Evolutionary conservation across 2,329 filamentous ascomycete species (phyloP).

Genomic region (Aspergillus puulaauensis): DNA sequence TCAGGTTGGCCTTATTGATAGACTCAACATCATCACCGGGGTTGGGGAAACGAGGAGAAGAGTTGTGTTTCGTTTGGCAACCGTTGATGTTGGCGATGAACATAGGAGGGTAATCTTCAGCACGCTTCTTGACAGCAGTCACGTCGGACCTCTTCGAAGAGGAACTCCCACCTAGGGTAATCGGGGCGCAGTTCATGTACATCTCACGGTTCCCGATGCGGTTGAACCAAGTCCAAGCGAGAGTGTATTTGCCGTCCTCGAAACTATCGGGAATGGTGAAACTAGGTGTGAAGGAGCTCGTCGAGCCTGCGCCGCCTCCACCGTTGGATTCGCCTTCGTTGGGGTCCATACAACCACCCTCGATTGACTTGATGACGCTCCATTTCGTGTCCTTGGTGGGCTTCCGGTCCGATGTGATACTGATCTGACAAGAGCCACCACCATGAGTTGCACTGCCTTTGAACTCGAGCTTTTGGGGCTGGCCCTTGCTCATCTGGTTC

Average conservation of each 20-base stretch:
- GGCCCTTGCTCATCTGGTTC: slow-evolving; percentile 44
- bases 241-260: slow-evolving; percentile 71
- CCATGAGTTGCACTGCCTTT: slow-evolving; percentile 76
- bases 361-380: slow-evolving; percentile 86
- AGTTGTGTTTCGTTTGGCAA: too few relatives aligned
- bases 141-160: slow-evolving; percentile 44
- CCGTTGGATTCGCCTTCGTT: slow-evolving; percentile 42
- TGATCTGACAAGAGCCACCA: slow-evolving; percentile 89
- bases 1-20: slow-evolving; percentile 43
- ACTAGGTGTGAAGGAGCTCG: slow-evolving; percentile 59
- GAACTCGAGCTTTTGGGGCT: slow-evolving; percentile 62
- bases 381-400: slow-evolving; percentile 68
- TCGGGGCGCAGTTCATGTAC: slow-evolving; percentile 93
- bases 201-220: slow-evolving; percentile 89
- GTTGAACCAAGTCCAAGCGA: slow-evolving; percentile 97
- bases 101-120: slow-evolving; percentile 66
- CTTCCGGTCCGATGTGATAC: slow-evolving; percentile 73
- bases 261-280: slow-evolving; percentile 72
- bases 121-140: slow-evolving; percentile 50
- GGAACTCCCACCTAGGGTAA: slow-evolving; percentile 60
- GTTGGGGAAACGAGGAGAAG: slow-evolving; percentile 65
- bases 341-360: slow-evolving; percentile 78
- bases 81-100: slow-evolving; percentile 69
- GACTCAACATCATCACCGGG: slow-evolving; percentile 60
- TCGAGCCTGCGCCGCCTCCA: too few relatives aligned